Conservation (phyloP, 169 alveolate species). For the Cyclospora cayetanensis region DNA sequence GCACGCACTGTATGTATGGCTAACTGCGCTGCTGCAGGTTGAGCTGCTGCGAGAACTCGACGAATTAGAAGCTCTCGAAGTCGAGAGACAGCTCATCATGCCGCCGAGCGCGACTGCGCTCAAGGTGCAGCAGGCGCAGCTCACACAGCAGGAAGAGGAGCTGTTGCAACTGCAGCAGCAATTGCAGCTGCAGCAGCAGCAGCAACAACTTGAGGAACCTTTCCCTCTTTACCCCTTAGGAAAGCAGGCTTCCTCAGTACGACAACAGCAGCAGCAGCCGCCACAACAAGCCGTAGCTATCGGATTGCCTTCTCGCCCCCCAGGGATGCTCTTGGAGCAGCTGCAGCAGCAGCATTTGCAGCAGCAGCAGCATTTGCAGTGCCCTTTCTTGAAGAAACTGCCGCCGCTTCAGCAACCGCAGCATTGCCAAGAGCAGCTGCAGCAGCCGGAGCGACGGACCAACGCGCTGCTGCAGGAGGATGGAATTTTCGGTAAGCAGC, state of each 20-base stretch:
- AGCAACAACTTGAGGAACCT: conserved; percentile 8
- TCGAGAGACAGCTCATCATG: not conserved
- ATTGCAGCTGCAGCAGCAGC: conserved; percentile 27
- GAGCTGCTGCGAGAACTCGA: conserved; percentile 19
- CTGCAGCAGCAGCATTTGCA: conserved; percentile 28
- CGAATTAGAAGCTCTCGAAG: conserved; percentile 15
- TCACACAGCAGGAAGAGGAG: not conserved
- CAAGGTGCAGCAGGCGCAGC: not conserved
- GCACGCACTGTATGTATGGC: too few species aligned
- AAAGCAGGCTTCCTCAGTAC: not conserved
- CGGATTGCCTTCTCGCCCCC: not conserved
- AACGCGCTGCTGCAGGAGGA: not conserved
- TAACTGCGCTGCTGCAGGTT: not conserved
- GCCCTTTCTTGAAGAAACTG: too few species aligned
- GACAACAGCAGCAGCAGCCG: not conserved
- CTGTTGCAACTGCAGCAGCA: not conserved
- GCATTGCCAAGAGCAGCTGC: not conserved
- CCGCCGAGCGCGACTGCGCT: not conserved
- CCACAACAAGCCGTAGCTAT: too few species aligned
- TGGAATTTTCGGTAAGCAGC: not conserved
- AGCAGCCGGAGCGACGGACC: not conserved
- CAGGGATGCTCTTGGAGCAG: conserved; percentile 1
- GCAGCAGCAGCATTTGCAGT: not conserved
- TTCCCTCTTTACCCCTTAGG: too few species aligned
- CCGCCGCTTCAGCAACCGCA: not conserved